These are phyloP conservation scores for Ogataea pignaliae DNA, from an alignment of 805 yeast genomes.

Conservation along the genomic window DNA sequence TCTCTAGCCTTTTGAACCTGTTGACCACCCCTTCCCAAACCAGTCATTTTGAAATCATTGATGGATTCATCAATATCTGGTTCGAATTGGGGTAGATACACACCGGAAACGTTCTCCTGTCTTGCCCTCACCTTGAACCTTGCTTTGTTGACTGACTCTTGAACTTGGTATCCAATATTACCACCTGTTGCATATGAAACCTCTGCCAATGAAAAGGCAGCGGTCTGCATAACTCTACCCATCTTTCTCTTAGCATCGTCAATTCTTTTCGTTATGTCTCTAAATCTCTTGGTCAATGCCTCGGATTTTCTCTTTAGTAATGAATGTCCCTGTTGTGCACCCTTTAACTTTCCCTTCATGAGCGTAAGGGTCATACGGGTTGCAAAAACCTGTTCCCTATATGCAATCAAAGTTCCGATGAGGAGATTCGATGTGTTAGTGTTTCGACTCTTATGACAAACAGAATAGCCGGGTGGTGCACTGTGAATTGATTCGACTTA, in stretches of 20 bases:
- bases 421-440: slow-evolving; percentile 1
- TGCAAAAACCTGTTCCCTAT: slow-evolving; percentile 92
- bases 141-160: slow-evolving; percentile 87
- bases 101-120: slow-evolving; percentile 97
- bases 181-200: slow-evolving; percentile 98
- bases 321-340: slow-evolving; percentile 96
- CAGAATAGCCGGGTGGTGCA: too few relatives aligned
- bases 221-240: slow-evolving; percentile 98
- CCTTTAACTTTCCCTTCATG: slow-evolving; percentile 94
- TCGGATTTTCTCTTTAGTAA: slow-evolving; percentile 92
- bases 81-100: slow-evolving; percentile 88
- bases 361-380: slow-evolving; percentile 95
- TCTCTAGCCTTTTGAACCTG: slow-evolving; percentile 92
- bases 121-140: slow-evolving; percentile 86
- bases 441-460: background rate
- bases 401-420: background rate
- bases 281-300: slow-evolving; percentile 91
- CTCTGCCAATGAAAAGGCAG: slow-evolving; percentile 95
- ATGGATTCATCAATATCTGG: slow-evolving; percentile 76
- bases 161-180: slow-evolving; percentile 91
- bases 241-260: slow-evolving; percentile 94
- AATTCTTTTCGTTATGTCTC: slow-evolving; percentile 91
- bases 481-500: slow-evolving; percentile 16
- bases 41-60: slow-evolving; percentile 94
- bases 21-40: slow-evolving; percentile 97